Conservation (phyloP, 2,329 filamentous ascomycete species). For the Fusarium camptoceras region DNA sequence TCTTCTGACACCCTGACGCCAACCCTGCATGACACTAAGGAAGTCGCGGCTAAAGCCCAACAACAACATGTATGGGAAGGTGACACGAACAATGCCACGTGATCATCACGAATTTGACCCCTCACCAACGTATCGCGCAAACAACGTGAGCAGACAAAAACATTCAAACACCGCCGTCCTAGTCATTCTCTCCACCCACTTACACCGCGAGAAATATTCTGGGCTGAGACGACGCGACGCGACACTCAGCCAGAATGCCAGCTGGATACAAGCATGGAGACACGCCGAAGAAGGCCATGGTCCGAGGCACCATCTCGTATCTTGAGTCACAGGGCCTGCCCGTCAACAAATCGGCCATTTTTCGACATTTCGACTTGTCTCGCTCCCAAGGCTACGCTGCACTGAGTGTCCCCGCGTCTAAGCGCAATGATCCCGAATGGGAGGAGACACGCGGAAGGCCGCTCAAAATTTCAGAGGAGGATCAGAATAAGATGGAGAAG, state of each 20-base stretch:
- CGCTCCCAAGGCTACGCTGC: slow-evolving; percentile 55
- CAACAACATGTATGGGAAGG: neutral
- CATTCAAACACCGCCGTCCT: slow-evolving; percentile 47
- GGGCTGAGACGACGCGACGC: slow-evolving; percentile 9
- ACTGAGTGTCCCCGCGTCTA: slow-evolving; percentile 49
- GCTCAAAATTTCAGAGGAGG: slow-evolving; percentile 50
- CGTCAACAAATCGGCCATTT: slow-evolving; percentile 56
- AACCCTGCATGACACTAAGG: neutral
- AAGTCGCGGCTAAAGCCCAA: neutral
- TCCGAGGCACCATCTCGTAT: slow-evolving; percentile 55
- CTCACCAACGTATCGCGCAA: slow-evolving; percentile 24
- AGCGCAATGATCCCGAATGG: slow-evolving; percentile 54
- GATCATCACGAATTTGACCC: slow-evolving; percentile 39
- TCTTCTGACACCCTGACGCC: neutral
- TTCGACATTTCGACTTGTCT: slow-evolving; percentile 54
- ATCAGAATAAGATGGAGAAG: slow-evolving; percentile 53
- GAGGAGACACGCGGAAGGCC: slow-evolving; percentile 54
- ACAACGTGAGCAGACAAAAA: slow-evolving; percentile 49
- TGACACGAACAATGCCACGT: slow-evolving; percentile 35
- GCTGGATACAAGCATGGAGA: slow-evolving; percentile 54
- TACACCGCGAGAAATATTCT: slow-evolving; percentile 24
- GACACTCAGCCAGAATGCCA: slow-evolving; percentile 39
- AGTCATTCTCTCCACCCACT: slow-evolving; percentile 45
- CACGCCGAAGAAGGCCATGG: slow-evolving; percentile 54
- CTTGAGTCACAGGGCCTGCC: slow-evolving; percentile 54